Evolutionary conservation across 2,329 filamentous ascomycete genomes (phyloP).

Genomic region (Fusarium sp.): DNA sequence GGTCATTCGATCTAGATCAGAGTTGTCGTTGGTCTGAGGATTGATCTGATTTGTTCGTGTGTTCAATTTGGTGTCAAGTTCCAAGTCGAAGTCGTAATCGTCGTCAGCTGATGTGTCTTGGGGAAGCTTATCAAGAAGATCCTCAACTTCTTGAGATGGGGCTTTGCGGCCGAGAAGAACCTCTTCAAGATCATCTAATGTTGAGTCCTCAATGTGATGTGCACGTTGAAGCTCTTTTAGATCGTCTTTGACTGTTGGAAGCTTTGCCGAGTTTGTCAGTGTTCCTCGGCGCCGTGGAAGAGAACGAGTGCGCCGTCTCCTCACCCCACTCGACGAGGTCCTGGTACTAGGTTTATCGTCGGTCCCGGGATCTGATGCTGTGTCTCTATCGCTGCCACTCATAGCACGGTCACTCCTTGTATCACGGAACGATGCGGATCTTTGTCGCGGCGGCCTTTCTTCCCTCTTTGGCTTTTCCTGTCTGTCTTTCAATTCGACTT

Average conservation of each 20-base stretch:
- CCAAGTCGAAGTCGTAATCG: constrained; percentile 46
- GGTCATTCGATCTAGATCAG: constrained; percentile 59
- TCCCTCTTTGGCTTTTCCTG: constrained; percentile 37
- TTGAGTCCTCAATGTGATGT: constrained; percentile 70
- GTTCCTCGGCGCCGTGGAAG: constrained; percentile 60
- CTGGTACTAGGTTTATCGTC: constrained; percentile 44
- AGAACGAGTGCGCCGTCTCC: constrained; percentile 55
- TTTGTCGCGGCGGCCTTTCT: constrained; percentile 22
- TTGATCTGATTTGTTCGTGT: constrained; percentile 43
- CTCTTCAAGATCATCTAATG: constrained; percentile 69
- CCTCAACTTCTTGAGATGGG: constrained; percentile 44
- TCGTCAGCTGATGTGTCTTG: constrained; percentile 42
- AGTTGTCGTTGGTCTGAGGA: constrained; percentile 47
- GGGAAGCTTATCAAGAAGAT: constrained; percentile 46
- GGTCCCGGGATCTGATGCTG: constrained; percentile 52
- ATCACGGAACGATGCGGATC: constrained; percentile 44
- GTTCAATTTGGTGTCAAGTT: constrained; percentile 47
- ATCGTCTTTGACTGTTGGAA: constrained; percentile 68
- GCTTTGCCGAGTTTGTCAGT: constrained; percentile 66
- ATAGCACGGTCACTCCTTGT: constrained; percentile 43
- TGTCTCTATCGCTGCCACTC: constrained; percentile 48
- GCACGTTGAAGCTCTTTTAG: constrained; percentile 65
- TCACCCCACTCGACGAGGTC: constrained; percentile 44
- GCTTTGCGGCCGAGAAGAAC: constrained; percentile 59
- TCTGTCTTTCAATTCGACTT: constrained; percentile 41